These are phyloP conservation scores for Closterium sp. DNA, from an alignment of 139 green algal genomes.

Conservation along the genomic window DNA sequence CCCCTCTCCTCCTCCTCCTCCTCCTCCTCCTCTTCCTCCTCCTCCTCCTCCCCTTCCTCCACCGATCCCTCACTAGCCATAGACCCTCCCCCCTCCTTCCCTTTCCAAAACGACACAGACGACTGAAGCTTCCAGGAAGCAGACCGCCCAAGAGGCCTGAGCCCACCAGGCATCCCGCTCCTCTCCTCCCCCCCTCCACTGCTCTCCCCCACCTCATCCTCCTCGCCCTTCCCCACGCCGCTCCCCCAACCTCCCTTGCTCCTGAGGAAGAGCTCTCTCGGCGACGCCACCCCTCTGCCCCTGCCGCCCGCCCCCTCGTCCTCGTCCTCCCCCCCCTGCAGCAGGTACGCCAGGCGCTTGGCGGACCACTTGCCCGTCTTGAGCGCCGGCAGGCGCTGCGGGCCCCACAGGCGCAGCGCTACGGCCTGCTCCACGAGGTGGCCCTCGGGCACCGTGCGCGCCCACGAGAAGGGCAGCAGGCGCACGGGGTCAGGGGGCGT, in stretches of 20 bases:
- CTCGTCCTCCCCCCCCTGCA: background rate
- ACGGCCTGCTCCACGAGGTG: background rate
- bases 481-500: background rate
- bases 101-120: slow-evolving; percentile 6
- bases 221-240: background rate
- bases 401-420: background rate
- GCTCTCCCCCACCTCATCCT: background rate
- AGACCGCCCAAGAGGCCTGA: background rate
- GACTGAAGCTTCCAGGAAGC: background rate
- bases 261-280: background rate
- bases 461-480: slow-evolving; percentile 5
- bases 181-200: background rate
- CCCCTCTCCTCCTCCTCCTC: background rate
- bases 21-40: background rate
- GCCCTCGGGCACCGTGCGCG: background rate
- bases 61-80: background rate
- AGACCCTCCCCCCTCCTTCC: background rate
- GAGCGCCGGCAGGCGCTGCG: background rate
- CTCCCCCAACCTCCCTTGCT: background rate
- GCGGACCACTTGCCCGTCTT: background rate
- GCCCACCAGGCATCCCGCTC: background rate
- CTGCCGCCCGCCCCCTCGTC: background rate
- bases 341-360: background rate
- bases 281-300: background rate
- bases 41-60: background rate